A percentile compares a stretch with the other conserved stretches of the same genome.
phyloP scores from a whole-genome alignment of 164 flowering plant genomes.

The Houttuynia cordata region DNA sequence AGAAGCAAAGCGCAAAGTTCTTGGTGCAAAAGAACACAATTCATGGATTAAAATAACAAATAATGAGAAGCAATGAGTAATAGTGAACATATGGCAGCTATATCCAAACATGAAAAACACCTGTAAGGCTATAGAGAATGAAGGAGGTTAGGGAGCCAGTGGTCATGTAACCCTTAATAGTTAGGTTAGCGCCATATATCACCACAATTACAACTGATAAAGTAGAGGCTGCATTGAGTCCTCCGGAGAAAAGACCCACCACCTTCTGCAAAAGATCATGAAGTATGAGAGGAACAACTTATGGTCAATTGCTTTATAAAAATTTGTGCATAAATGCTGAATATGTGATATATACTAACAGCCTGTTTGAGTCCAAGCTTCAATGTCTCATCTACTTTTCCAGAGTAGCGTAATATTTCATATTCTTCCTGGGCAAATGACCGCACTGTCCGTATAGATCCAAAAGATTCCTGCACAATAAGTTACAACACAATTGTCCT shows the following conservation, averaged over 20 bases:
- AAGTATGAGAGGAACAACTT: background rate
- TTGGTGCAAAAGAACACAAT: background rate
- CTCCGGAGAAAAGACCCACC: constrained; percentile 78
- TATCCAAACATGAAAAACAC: constrained; percentile 13
- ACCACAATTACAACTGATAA: constrained; percentile 76
- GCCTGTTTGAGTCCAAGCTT: constrained; percentile 86
- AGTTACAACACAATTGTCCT: background rate
- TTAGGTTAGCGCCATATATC: constrained; percentile 81
- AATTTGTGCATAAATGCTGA: background rate
- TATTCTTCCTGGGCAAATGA: constrained; percentile 90
- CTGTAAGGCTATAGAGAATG: constrained; percentile 65
- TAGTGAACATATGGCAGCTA: background rate
- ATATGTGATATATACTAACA: constrained; percentile 34
- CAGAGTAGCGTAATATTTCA: constrained; percentile 63
- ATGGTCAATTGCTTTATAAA: constrained; percentile 3
- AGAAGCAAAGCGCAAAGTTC: background rate
- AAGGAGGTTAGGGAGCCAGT: constrained; percentile 59
- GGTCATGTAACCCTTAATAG: constrained; percentile 74
- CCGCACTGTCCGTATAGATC: constrained; percentile 91
- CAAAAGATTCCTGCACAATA: constrained; percentile 74
- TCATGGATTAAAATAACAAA: too few relatives aligned
- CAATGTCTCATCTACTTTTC: constrained; percentile 81
- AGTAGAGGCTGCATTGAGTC: constrained; percentile 89
- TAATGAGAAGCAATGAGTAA: too few relatives aligned
- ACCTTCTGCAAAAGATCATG: constrained; percentile 47